phyloP scores from a whole-genome alignment of 768 basidiomycete species.

The Termitomyces sp. region DNA sequence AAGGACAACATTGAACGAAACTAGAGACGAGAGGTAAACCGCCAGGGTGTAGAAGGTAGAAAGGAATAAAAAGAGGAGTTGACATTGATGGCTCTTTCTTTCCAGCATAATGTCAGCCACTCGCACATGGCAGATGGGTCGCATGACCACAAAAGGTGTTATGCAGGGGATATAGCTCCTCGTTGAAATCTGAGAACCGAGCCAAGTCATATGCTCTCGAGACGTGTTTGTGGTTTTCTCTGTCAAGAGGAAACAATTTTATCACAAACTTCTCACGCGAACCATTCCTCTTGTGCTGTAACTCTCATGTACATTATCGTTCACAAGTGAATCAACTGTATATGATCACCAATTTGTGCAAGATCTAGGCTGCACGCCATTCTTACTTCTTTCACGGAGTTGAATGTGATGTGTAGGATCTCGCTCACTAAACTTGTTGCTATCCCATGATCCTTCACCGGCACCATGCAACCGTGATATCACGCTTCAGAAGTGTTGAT shows the following conservation, averaged over 20 bases:
- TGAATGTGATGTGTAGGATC: not conserved
- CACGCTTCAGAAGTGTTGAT: not conserved
- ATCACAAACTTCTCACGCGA: not conserved
- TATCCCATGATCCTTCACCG: constrained; percentile 9
- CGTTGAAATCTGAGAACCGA: not conserved
- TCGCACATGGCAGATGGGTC: constrained; percentile 1
- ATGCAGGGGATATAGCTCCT: not conserved
- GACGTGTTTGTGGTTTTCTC: not conserved
- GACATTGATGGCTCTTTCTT: not conserved
- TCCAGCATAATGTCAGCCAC: constrained; percentile 1
- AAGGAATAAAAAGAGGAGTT: not conserved
- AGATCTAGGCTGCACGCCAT: not conserved
- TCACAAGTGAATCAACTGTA: not conserved
- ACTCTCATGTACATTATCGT: not conserved
- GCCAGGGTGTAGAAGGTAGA: constrained; percentile 1
- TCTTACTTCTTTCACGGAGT: not conserved
- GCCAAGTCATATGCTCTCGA: constrained; percentile 1
- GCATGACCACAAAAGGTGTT: not conserved
- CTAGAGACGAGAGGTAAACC: constrained; percentile 2
- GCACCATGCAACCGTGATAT: constrained; percentile 5
- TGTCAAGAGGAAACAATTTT: not conserved
- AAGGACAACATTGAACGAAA: constrained; percentile 9
- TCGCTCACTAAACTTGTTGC: not conserved
- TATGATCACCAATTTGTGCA: not conserved
- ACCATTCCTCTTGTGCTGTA: not conserved